These are phyloP conservation scores for Tulasnella sp. DNA, from an alignment of 768 basidiomycete genomes.

Conservation along the genomic window DNA sequence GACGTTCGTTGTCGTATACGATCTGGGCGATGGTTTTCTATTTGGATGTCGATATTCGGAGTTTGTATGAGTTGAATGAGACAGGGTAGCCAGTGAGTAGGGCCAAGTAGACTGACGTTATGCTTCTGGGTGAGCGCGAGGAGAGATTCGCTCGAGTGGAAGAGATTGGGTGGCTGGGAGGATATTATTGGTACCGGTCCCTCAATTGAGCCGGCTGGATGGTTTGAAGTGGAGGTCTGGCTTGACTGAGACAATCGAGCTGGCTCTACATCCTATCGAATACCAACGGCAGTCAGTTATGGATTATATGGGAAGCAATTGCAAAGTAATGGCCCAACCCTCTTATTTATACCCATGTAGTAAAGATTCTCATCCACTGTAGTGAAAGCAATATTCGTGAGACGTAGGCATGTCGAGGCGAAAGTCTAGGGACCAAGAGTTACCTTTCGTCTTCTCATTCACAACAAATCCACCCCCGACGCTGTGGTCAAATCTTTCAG, in stretches of 20 bases:
- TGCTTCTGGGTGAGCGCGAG: conserved; percentile 65
- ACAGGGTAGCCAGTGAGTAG: neutral
- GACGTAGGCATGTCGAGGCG: no score
- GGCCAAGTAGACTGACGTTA: conserved; percentile 46
- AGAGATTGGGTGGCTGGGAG: conserved; percentile 66
- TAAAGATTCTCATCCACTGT: conserved; percentile 86
- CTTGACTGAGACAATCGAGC: conserved; percentile 64
- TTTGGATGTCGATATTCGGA: no score
- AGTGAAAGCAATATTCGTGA: neutral
- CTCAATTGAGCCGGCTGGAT: neutral
- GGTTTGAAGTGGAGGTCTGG: conserved; percentile 19
- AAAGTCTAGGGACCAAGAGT: conserved; percentile 3
- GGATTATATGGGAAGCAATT: neutral
- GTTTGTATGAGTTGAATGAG: neutral
- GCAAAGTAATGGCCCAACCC: neutral
- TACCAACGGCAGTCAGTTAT: neutral
- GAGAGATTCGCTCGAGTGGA: conserved; percentile 63
- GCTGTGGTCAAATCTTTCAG: conserved; percentile 25
- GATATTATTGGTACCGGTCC: neutral
- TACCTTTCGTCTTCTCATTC: conserved; percentile 86
- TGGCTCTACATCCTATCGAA: conserved; percentile 50
- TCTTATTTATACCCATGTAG: conserved; percentile 83
- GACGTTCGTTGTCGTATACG: conserved; percentile 83
- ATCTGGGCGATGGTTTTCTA: conserved; percentile 91
- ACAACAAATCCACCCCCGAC: conserved; percentile 94